Evolutionary conservation across 2,329 filamentous ascomycete genomes (phyloP), one percentile per base, ranked within the genome.

Genomic region (Leptographium lundbergii): DNA sequence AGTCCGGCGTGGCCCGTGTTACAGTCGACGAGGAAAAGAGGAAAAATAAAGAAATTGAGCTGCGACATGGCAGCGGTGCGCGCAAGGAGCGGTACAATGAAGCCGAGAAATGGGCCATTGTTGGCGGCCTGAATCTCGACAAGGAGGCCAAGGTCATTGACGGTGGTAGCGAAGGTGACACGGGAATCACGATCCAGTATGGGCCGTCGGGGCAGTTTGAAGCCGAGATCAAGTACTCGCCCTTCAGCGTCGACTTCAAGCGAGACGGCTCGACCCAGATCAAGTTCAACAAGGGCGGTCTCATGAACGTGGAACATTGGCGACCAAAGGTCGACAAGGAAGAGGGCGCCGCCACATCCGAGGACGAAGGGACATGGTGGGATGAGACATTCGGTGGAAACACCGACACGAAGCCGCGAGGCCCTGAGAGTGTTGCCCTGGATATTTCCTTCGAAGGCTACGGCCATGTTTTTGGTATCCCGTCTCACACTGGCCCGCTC

Each of bases 261-360:
- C 81, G 91, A 52, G 88, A 94, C 66, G 91, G 88, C 1, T 77
- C 82, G 64, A 86, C 86, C 0, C 90, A 97, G 62, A 79, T 99
- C 71, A 89, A 87, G 68, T 79, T 99, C 72, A 99, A 99, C 68
- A 86, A 91, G 65, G 84, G 87, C n/a, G 92, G 92, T 0, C 75
- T 95, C 63, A 71, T 99, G 71, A 99, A 97, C 68, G 74, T 97
- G 70, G 94, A 99, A 71, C 94, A 99, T 70, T 99, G 94, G 94
- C 80, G 94, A 61, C 80, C 87, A 51, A 95, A 96, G 79, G 73
- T 90, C 19, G 91, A 96, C 50, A 75, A 78, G 65, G 72, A 69
- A 5, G 70, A 74, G 19, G 71, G 72, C 58, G 64, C 65, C 47
- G 65, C 67, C 42, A 72, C 75, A 29, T 73, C 77, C 17, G 82